Evolutionary conservation across 768 basidiomycete species (phyloP), one percentile per base, ranked within the genome.

Genomic region (Daedalea quercina): DNA sequence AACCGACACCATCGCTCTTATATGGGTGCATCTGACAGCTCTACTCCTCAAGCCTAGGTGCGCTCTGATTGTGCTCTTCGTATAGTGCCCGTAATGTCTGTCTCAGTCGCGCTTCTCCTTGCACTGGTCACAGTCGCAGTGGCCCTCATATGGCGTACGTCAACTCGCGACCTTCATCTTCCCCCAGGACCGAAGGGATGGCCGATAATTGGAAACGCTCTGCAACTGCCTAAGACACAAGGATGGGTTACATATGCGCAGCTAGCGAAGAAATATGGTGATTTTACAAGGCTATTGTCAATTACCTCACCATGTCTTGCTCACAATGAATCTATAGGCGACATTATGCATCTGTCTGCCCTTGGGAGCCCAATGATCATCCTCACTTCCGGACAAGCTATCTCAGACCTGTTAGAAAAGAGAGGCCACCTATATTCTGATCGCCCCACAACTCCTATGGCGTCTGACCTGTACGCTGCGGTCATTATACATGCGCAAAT

Each of bases 391-490:
- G 22, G 45, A 9, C 34, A 50, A n/a, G 44, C 43, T 3, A 54
- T 56, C 28, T 25, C 34, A 12, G 62, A 63, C 8, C 50, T 63
- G 12, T 48, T 63, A 6, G 60, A 63, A 9, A 59, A 60, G 45
- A 47, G 57, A 11, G 54, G 58, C 26, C 45, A 54, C 17, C 57
- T 57, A 2, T 57, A 61, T 23, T 62, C 60, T 9, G 62, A 63
- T 43, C 44, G 63, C 17, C 53, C 54, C 2, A n/a, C 20, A 24
- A 68, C 87, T 23, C 72, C 84, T 40, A 88, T 89, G 87, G 71
- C 69, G 9, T 79, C 81, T 22, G 86, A 89, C 51, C 71, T 88
- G 76, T 86, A 59, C 59, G 82, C 80, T 24, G 28, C 28, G 15
- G 9, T 47, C 26, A 25, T 47, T 17, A 34, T 46, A 53, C 31